A percentile compares a stretch with the other conserved stretches of the same genome.
These are phyloP conservation scores for Porcisia hertigi DNA, from an alignment of 208 protist genomes.

Conservation along the genomic window DNA sequence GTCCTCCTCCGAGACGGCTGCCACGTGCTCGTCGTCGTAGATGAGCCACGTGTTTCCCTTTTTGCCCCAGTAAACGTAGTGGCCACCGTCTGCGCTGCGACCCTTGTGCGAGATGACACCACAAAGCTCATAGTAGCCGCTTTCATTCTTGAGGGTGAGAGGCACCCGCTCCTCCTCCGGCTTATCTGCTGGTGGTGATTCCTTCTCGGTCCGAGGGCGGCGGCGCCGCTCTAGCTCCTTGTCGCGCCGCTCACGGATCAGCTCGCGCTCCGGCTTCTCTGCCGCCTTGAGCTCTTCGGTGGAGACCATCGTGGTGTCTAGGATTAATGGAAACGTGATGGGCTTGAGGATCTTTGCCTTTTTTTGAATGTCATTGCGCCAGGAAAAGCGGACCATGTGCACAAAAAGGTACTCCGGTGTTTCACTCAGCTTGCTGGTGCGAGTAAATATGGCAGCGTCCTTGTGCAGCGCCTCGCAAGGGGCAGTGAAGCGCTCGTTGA, in stretches of 20 bases:
- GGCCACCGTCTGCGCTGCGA: constrained; percentile 82
- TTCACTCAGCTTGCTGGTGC: constrained; percentile 45
- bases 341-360: constrained; percentile 89
- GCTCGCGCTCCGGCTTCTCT: constrained; percentile 40
- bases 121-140: constrained; percentile 90
- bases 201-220: constrained; percentile 21
- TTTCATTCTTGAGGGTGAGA: constrained; percentile 42
- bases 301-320: constrained; percentile 61
- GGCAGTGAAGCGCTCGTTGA: constrained; percentile 65
- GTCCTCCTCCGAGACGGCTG: constrained; percentile 72
- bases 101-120: constrained; percentile 93
- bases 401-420: constrained; percentile 89
- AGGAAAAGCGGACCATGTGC: constrained; percentile 92
- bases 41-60: constrained; percentile 66
- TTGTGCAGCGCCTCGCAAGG: constrained; percentile 42
- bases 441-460: constrained; percentile 51
- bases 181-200: constrained; percentile 7
- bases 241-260: constrained; percentile 52
- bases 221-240: constrained; percentile 57
- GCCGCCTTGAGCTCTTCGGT: constrained; percentile 57
- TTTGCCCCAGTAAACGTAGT: constrained; percentile 94
- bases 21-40: constrained; percentile 75
- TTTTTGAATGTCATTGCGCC: constrained; percentile 75
- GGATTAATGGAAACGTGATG: constrained; percentile 77
- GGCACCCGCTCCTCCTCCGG: constrained; percentile 29